Evolutionary conservation across 2,329 filamentous ascomycete genomes (phyloP).

Genomic region (Setomelanomma holmii): DNA sequence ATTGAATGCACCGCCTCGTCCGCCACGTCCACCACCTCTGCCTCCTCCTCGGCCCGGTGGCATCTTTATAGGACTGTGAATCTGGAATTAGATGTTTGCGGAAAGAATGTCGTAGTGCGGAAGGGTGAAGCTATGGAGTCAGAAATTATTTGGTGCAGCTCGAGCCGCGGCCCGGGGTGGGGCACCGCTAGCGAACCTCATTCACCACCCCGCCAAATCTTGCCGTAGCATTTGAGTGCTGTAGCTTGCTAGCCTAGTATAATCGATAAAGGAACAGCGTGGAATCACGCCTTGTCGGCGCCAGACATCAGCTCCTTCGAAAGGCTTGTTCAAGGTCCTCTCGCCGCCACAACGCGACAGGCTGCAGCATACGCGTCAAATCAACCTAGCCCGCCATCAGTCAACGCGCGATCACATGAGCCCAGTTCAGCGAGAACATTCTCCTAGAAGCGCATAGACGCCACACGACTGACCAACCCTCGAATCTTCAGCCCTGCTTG

Average conservation of each 20-base stretch:
- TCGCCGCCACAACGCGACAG: conserved; percentile 3
- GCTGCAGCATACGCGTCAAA: conserved; percentile 19
- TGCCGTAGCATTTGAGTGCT: neutral
- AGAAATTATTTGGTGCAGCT: conserved; percentile 27
- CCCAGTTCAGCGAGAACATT: conserved; percentile 35
- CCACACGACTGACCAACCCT: conserved; percentile 12
- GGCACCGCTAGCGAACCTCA: conserved; percentile 24
- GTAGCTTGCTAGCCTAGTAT: neutral
- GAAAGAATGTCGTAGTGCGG: neutral
- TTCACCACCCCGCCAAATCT: conserved; percentile 13
- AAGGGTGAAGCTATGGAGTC: conserved; percentile 16
- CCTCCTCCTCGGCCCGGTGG: conserved; percentile 42
- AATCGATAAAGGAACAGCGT: neutral
- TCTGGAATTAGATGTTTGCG: neutral
- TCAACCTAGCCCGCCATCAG: conserved; percentile 2
- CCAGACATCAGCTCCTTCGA: neutral
- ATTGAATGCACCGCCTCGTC: conserved; percentile 38
- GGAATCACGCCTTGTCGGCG: neutral
- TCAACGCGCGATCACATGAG: conserved; percentile 42
- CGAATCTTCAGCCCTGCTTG: conserved; percentile 1
- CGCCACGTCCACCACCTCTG: conserved; percentile 31
- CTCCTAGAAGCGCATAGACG: conserved; percentile 14
- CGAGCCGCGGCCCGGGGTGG: conserved; percentile 26
- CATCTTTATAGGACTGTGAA: conserved; percentile 11
- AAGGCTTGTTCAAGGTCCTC: neutral